Conservation (phyloP, 2,329 filamentous ascomycete genomes). For the Aspergillus sp. region DNA sequence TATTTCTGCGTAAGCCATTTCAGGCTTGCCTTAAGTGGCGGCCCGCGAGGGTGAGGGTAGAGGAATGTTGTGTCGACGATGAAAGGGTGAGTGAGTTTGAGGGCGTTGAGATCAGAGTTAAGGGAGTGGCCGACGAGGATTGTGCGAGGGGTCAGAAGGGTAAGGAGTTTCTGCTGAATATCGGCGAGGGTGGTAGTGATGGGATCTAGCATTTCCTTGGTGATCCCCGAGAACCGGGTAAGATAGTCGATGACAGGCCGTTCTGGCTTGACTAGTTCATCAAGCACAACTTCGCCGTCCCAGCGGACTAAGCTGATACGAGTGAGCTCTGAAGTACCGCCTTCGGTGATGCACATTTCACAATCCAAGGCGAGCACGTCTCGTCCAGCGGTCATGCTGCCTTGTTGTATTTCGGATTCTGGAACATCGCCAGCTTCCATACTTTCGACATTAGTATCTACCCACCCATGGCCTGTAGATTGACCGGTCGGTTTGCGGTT, state of each 20-base stretch:
- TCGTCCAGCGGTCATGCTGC: slow-evolving; percentile 81
- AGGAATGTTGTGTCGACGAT: slow-evolving; percentile 90
- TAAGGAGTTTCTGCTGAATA: slow-evolving; percentile 77
- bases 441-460: slow-evolving; percentile 72
- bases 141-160: slow-evolving; percentile 61
- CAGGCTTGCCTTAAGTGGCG: slow-evolving; percentile 85
- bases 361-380: slow-evolving; percentile 85
- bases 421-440: slow-evolving; percentile 71
- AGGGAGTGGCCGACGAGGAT: slow-evolving; percentile 55
- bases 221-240: slow-evolving; percentile 91
- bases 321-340: slow-evolving; percentile 79
- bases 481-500: slow-evolving; percentile 57
- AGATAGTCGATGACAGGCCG: slow-evolving; percentile 91
- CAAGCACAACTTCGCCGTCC: slow-evolving; percentile 80
- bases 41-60: slow-evolving; percentile 87
- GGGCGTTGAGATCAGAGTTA: slow-evolving; percentile 68
- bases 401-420: slow-evolving; percentile 73
- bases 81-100: slow-evolving; percentile 88
- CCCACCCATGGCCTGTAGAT: slow-evolving; percentile 71
- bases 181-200: slow-evolving; percentile 83
- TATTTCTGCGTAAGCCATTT: slow-evolving; percentile 90
- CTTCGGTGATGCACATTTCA: slow-evolving; percentile 93
- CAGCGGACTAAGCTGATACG: slow-evolving; percentile 86
- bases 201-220: slow-evolving; percentile 76
- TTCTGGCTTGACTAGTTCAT: slow-evolving; percentile 89